These are phyloP conservation scores for Sporothrix phasma DNA, from an alignment of 2,329 filamentous ascomycete species.

Conservation along the genomic window DNA sequence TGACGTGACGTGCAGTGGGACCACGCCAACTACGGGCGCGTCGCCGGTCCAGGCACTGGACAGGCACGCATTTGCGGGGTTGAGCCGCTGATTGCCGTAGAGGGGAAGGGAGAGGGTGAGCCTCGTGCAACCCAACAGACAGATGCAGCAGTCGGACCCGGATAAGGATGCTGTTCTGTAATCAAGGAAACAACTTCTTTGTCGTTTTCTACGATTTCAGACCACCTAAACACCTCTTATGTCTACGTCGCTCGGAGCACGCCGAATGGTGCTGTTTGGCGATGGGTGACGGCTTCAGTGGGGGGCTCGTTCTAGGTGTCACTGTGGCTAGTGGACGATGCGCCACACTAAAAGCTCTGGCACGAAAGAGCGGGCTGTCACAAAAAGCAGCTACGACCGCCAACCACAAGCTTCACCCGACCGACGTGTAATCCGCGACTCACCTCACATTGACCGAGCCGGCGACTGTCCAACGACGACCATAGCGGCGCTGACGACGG, in stretches of 20 bases:
- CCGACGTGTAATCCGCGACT: not conserved
- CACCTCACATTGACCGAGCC: not conserved
- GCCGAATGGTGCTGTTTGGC: not conserved
- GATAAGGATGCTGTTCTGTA: no score
- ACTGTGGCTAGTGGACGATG: constrained; percentile 6
- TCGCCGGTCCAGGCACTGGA: not conserved
- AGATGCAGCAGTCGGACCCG: not conserved
- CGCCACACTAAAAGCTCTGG: not conserved
- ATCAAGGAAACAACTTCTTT: no score
- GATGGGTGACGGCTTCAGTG: not conserved
- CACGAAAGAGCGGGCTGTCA: not conserved
- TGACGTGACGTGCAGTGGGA: not conserved
- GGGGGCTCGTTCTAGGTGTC: not conserved
- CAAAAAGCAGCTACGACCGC: constrained; percentile 2
- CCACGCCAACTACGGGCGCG: not conserved
- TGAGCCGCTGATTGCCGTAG: not conserved
- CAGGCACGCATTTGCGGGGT: constrained; percentile 3
- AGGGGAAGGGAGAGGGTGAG: not conserved
- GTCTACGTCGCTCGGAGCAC: no score
- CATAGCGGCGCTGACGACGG: no score
- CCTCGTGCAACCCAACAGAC: not conserved
- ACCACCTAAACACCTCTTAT: no score
- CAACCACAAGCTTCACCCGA: not conserved
- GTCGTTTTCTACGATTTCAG: no score
- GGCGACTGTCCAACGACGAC: not conserved